A percentile compares a stretch with the other conserved stretches of the same genome.
phyloP scores from a whole-genome alignment of 2,329 filamentous ascomycete genomes.

The Aspergillus texensis region DNA sequence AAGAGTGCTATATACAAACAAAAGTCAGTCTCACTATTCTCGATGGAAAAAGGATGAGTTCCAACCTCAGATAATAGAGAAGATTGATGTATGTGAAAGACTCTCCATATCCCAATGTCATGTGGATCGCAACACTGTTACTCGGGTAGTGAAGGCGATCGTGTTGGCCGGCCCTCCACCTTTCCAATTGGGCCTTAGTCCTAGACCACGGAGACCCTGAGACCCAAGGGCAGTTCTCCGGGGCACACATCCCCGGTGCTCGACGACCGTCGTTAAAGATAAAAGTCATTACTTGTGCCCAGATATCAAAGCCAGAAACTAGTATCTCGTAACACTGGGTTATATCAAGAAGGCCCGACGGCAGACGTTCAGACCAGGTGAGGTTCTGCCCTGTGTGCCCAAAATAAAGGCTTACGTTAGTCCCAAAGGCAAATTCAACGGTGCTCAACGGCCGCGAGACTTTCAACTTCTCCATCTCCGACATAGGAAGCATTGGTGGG shows the following conservation, averaged over 20 bases:
- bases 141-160: slow-evolving; percentile 1
- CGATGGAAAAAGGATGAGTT: neutral
- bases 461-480: slow-evolving; percentile 1
- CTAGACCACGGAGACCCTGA: slow-evolving; percentile 1
- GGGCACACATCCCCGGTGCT: slow-evolving; percentile 5
- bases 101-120: slow-evolving; percentile 6
- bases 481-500: neutral
- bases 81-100: slow-evolving; percentile 6
- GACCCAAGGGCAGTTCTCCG: slow-evolving; percentile 7
- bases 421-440: neutral
- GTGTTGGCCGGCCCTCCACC: slow-evolving; percentile 6
- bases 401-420: neutral
- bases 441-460: neutral
- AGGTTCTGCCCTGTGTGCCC: neutral
- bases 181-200: neutral
- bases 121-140: slow-evolving; percentile 2
- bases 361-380: neutral
- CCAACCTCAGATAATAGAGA: slow-evolving; percentile 2
- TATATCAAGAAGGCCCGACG: slow-evolving; percentile 1
- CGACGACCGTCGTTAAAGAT: slow-evolving; percentile 6
- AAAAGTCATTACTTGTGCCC: slow-evolving; percentile 10
- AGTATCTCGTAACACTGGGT: slow-evolving; percentile 5
- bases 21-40: neutral
- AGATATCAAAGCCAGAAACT: slow-evolving; percentile 6
- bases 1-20: neutral